These are phyloP conservation scores for Sclerospora graminicola DNA, from an alignment of 352 stramenopile genomes.

Conservation along the genomic window DNA sequence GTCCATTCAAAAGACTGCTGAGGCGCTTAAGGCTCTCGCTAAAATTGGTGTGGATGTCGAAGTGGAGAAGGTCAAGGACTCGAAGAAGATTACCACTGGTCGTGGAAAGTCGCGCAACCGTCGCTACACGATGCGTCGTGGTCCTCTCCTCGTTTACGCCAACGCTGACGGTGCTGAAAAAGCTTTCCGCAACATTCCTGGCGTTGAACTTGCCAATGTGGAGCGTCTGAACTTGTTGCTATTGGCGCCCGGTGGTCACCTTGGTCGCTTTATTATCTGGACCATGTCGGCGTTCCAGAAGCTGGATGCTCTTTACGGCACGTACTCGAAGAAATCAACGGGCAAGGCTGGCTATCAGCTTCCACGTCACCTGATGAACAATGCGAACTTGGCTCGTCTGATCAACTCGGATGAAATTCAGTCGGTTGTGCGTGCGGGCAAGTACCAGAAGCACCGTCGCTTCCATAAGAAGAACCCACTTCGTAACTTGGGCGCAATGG, in stretches of 20 bases:
- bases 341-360: conserved; percentile 91
- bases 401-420: conserved; percentile 99
- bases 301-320: conserved; percentile 95
- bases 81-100: conserved; percentile 95
- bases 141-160: conserved; percentile 95
- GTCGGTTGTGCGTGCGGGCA: conserved; percentile 92
- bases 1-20: conserved; percentile 91
- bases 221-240: conserved; percentile 96
- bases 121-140: conserved; percentile 91
- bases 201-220: conserved; percentile 96
- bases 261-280: conserved; percentile 99
- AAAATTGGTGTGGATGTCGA: conserved; percentile 93
- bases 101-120: conserved; percentile 99
- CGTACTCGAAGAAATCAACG: conserved; percentile 83
- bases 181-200: conserved; percentile 97
- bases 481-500: conserved; percentile 91
- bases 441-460: conserved; percentile 83
- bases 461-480: conserved; percentile 98
- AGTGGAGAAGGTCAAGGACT: conserved; percentile 96
- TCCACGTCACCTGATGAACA: conserved; percentile 92
- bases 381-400: conserved; percentile 97
- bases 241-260: conserved; percentile 96
- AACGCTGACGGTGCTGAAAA: conserved; percentile 90
- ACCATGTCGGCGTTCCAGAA: conserved; percentile 96
- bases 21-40: conserved; percentile 91